Percentiles rank a stretch among this genome's conserved stretches.
Evolutionary conservation across 257 asterid species (phyloP).

Genomic region (Anisodus tanguticus): DNA sequence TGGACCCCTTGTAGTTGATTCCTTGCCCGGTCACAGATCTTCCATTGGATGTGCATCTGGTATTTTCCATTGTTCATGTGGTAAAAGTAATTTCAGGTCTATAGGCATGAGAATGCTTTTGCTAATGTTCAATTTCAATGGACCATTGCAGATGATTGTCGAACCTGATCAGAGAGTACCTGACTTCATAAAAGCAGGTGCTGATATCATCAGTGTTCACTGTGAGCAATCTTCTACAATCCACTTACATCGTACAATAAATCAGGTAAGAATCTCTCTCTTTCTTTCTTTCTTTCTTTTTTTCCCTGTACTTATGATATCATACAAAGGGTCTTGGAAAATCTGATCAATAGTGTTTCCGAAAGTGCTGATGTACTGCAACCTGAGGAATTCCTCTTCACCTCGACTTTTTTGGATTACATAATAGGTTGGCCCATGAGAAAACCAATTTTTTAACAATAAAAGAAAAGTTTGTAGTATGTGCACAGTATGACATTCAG

Average conservation of each 20-base stretch:
- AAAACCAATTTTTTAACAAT: background rate
- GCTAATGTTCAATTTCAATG: slow-evolving; percentile 35
- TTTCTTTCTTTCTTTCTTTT: background rate
- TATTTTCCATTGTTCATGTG: slow-evolving; percentile 41
- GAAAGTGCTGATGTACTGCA: background rate
- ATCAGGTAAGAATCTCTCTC: slow-evolving; percentile 65
- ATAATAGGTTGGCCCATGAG: background rate
- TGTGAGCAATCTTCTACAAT: slow-evolving; percentile 98
- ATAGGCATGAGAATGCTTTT: slow-evolving; percentile 29
- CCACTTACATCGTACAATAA: slow-evolving; percentile 92
- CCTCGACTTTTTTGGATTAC: background rate
- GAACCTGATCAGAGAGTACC: slow-evolving; percentile 98
- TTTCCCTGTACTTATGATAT: slow-evolving; percentile 10
- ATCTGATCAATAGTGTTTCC: background rate
- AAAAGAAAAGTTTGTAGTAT: background rate
- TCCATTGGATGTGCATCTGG: slow-evolving; percentile 99
- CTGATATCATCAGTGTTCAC: slow-evolving; percentile 93
- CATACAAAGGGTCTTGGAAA: background rate
- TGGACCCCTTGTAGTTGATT: slow-evolving; percentile 92
- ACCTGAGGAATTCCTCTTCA: background rate
- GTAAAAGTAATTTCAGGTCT: slow-evolving; percentile 26
- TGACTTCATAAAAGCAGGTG: slow-evolving; percentile 99
- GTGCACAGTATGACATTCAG: background rate
- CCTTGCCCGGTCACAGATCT: slow-evolving; percentile 92
- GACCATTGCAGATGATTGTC: slow-evolving; percentile 89